phyloP scores from a whole-genome alignment of 768 basidiomycete genomes.

The Sarcomyxa edulis region DNA sequence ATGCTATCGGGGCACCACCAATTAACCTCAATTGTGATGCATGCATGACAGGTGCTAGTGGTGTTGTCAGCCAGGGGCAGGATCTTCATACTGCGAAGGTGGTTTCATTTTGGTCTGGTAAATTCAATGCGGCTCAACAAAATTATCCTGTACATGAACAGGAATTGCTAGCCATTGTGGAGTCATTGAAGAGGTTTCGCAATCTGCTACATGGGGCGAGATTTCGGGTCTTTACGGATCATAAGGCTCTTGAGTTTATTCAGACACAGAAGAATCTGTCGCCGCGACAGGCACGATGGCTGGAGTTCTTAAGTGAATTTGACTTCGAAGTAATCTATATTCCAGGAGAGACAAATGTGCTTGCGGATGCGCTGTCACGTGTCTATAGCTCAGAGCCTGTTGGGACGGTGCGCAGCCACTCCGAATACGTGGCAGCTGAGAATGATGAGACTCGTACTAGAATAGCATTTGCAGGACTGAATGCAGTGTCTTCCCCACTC shows the following conservation, averaged over 20 bases:
- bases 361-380: constrained; percentile 35
- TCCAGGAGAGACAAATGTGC: constrained; percentile 29
- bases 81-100: constrained; percentile 25
- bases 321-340: constrained; percentile 28
- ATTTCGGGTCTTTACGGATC: constrained; percentile 28
- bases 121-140: constrained; percentile 25
- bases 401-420: constrained; percentile 7
- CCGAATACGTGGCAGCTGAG: too few relatives aligned
- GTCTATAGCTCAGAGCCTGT: constrained; percentile 12
- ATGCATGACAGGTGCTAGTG: constrained; percentile 21
- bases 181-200: constrained; percentile 24
- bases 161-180: constrained; percentile 32
- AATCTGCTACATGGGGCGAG: constrained; percentile 22
- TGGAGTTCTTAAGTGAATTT: constrained; percentile 31
- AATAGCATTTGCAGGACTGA: too few relatives aligned
- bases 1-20: constrained; percentile 9
- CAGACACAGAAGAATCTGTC: constrained; percentile 30
- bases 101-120: constrained; percentile 26
- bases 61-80: constrained; percentile 21
- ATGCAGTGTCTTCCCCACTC: too few relatives aligned
- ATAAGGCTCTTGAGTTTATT: constrained; percentile 25
- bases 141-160: constrained; percentile 35
- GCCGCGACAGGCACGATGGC: constrained; percentile 29
- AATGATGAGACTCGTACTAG: too few relatives aligned
- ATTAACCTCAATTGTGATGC: constrained; percentile 28